Evolutionary conservation across 257 asterid species (phyloP).

Genomic region (Thymus mandschuricus): DNA sequence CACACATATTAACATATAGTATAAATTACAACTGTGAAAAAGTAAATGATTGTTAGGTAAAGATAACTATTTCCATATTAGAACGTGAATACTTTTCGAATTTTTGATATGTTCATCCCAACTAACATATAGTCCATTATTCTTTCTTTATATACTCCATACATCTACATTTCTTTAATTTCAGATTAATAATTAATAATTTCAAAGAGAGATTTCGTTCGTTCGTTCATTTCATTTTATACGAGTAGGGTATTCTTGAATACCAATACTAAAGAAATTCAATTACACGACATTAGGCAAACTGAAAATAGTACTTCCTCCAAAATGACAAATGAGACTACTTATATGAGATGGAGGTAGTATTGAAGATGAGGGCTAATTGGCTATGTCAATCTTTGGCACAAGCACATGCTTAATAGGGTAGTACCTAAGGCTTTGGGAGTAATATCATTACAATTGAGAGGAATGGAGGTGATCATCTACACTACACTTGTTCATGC

Average conservation of each 20-base stretch:
- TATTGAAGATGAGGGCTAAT: background rate
- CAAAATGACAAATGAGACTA: too few species aligned
- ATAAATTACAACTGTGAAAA: background rate
- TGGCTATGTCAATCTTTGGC: background rate
- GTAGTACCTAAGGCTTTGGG: slow-evolving; percentile 20
- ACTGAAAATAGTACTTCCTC: background rate
- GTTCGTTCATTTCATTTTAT: too few species aligned
- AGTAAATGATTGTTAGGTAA: background rate
- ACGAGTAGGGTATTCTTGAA: too few species aligned
- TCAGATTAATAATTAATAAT: too few species aligned
- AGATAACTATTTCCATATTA: slow-evolving; percentile 1
- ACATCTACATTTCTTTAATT: too few species aligned
- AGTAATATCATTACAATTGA: slow-evolving; percentile 2
- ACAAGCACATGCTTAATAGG: background rate
- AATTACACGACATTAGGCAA: background rate
- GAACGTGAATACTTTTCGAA: background rate
- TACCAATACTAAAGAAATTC: background rate
- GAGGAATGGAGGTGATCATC: background rate
- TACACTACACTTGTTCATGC: slow-evolving; percentile 41
- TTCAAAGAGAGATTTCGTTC: too few species aligned
- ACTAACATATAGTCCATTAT: background rate
- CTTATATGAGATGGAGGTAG: too few species aligned
- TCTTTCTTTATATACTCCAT: too few species aligned
- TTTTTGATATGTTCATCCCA: background rate
- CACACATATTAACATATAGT: too few species aligned